Evolutionary conservation across 2,329 filamentous ascomycete species (phyloP), one percentile per base, ranked within the genome.

Genomic region (Sporothrix euskadiensis): DNA sequence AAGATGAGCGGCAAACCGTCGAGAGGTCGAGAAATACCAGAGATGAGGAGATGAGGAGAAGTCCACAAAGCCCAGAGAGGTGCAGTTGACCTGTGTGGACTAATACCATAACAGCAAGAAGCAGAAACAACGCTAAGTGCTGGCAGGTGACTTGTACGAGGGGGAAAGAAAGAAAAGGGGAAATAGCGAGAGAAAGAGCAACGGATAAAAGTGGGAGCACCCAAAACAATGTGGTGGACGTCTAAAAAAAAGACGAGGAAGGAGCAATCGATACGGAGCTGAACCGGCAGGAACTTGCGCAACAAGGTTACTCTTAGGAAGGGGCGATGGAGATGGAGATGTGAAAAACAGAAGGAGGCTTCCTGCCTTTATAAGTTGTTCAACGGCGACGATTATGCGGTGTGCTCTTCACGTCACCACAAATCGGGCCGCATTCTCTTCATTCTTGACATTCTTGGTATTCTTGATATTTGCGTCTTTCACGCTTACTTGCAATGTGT

Each of bases 121-220:
- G 49, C 65, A 22, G 39, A 47, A 52, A 68, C 41, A 22, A 68
- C 65, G 65, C 65, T 68, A 68, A n/a, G 16, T 6, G 7, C 41
- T 68, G 44, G 65, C 65, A 68, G 65, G 44, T 68, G 65, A 68
- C 65, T 65, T 65, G 68, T 30, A 8, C 41, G 39, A 56, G 56
- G 61, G 30, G 56, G 59, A 22, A 22, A 54, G 49, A 59, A 66
- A 49, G 44, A 61, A 22, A 22, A 65, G 22, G 19, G 22, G n/a
- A 7, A n/a, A 49, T 12, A 44, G 49, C 26, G 22, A 5, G n/a
- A 39, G 35, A 68, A 68, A 52, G 65, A 68, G 65, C 44, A 68
- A 52, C 0, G 14, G 44, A n/a, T 26, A 47, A 10, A 30, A 5
- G 44, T 65, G 39, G 59, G 9, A 65, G 14, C 30, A 39, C n/a